Conservation (phyloP, 805 yeast species). For the Yamadazyma ubonensis region DNA sequence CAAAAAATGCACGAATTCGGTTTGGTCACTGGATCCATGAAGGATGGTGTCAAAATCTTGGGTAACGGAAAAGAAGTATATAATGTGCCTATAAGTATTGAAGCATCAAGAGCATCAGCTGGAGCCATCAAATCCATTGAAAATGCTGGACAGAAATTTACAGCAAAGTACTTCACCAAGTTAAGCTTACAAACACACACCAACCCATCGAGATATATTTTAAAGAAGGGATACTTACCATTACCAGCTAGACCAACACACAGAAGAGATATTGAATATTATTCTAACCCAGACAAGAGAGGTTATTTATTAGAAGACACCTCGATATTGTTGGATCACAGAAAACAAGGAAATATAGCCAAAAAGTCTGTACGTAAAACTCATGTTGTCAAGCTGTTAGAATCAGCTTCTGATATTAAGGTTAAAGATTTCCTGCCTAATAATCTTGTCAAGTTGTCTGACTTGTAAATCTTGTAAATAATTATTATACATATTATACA, state of each 20-base stretch:
- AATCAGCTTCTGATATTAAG: constrained; percentile 25
- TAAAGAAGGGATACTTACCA: constrained; percentile 77
- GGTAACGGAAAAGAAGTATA: constrained; percentile 57
- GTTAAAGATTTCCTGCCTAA: constrained; percentile 18
- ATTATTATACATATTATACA: neutral
- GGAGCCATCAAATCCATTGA: constrained; percentile 76
- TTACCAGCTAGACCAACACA: constrained; percentile 81
- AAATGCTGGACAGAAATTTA: constrained; percentile 66
- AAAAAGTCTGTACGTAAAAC: constrained; percentile 28
- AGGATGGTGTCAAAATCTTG: constrained; percentile 79
- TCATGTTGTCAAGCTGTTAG: constrained; percentile 37
- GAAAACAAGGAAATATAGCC: constrained; percentile 19
- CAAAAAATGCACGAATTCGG: constrained; percentile 74
- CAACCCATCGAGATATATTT: constrained; percentile 66
- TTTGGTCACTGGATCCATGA: constrained; percentile 64
- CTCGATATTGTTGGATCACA: constrained; percentile 38
- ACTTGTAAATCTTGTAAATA: constrained; percentile 19
- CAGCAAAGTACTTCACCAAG: constrained; percentile 62
- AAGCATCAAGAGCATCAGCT: constrained; percentile 77
- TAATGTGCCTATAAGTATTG: constrained; percentile 66
- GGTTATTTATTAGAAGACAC: constrained; percentile 64
- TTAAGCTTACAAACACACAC: constrained; percentile 74
- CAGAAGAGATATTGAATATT: constrained; percentile 75
- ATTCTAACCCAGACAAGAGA: constrained; percentile 65
- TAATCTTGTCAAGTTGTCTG: constrained; percentile 19